phyloP scores from a whole-genome alignment of 179 eudicot genomes.

The Heliamphora pulchella region DNA sequence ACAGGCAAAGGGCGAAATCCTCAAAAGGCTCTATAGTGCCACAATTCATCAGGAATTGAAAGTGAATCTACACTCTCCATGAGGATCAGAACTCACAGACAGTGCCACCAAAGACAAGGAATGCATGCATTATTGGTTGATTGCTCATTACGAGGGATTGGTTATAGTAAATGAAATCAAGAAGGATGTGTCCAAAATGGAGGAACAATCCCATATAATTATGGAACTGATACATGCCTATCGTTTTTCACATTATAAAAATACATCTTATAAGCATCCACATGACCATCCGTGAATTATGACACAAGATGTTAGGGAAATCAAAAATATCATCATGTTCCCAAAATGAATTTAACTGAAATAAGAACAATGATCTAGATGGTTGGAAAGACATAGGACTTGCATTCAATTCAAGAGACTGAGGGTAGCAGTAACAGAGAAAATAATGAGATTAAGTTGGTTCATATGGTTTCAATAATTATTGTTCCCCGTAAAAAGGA shows the following conservation, averaged over 20 bases:
- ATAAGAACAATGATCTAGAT: neutral
- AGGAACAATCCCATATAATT: no score
- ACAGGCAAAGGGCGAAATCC: neutral
- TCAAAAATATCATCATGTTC: neutral
- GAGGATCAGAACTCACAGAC: neutral
- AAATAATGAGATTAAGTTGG: no score
- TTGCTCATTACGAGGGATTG: neutral
- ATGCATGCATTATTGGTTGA: neutral
- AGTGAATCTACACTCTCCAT: neutral
- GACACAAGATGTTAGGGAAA: neutral
- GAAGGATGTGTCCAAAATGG: neutral
- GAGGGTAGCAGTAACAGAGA: neutral
- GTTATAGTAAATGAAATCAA: neutral
- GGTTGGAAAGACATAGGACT: neutral
- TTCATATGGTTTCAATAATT: no score
- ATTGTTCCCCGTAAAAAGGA: no score
- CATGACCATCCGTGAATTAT: neutral
- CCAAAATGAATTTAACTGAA: neutral
- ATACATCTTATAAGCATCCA: neutral
- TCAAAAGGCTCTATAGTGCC: neutral
- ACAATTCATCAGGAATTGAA: neutral
- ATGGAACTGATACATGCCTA: no score
- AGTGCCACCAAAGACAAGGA: neutral
- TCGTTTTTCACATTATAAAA: no score
- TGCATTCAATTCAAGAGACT: neutral